Percentiles rank a stretch among this genome's conserved stretches.
These are phyloP conservation scores for Cryptosporidium baileyi DNA, from an alignment of 169 alveolate species.

Conservation along the genomic window DNA sequence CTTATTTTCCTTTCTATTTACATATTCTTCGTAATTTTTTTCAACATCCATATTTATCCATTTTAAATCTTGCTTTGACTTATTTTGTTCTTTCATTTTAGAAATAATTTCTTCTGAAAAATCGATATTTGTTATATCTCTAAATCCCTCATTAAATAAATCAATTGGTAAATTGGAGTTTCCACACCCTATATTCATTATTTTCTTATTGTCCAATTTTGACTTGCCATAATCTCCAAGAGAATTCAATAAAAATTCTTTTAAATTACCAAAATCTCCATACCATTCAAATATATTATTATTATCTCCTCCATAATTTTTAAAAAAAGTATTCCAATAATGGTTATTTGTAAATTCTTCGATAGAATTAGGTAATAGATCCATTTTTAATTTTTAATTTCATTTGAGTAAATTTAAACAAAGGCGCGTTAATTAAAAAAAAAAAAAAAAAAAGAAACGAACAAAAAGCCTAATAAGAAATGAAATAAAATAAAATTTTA, in stretches of 20 bases:
- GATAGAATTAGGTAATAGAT: slow-evolving; percentile 17
- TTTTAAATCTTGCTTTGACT: slow-evolving; percentile 65
- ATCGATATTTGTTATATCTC: slow-evolving; percentile 83
- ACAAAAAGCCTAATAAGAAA: too few species aligned
- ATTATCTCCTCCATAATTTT: neutral
- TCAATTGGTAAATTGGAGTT: slow-evolving; percentile 84
- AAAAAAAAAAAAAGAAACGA: too few species aligned
- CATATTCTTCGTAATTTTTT: slow-evolving; percentile 32
- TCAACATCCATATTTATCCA: slow-evolving; percentile 60
- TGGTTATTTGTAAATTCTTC: slow-evolving; percentile 48
- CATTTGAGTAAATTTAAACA: neutral
- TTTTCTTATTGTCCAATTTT: slow-evolving; percentile 48
- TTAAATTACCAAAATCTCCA: slow-evolving; percentile 31
- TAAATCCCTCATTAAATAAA: slow-evolving; percentile 83
- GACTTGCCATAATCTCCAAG: neutral
- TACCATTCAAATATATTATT: slow-evolving; percentile 47
- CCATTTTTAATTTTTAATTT: neutral
- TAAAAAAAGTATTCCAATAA: slow-evolving; percentile 31
- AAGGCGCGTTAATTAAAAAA: slow-evolving; percentile 3
- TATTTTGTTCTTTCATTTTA: slow-evolving; percentile 79
- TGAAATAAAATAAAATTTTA: too few species aligned
- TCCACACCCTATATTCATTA: slow-evolving; percentile 88
- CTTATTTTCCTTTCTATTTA: neutral
- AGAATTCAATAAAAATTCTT: neutral
- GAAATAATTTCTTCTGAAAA: slow-evolving; percentile 82